Base-by-base conservation (phyloP, 768 basidiomycete genomes). In the Leccinum boreale region DNA sequence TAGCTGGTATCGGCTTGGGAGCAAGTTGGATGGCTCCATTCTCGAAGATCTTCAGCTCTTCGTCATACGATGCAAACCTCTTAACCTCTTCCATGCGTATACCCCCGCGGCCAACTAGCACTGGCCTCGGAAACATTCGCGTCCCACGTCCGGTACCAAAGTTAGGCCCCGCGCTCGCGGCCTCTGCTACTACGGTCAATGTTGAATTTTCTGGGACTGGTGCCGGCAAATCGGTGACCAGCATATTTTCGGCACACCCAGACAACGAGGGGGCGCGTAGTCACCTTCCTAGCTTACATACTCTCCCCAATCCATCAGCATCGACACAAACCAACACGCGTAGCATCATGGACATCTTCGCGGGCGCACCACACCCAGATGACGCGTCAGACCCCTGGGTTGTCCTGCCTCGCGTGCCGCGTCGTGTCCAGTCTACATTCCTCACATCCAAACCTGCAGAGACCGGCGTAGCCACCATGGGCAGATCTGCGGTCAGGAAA, bases 121-220 rank as follows among this genome's bases (percentile, higher is more conserved):
- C 67, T 33, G 69, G 63, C n/a, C 60, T 58, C 23, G 65, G 58
- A 23, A 63, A 52, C 44, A 54, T 53, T 4, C 70, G 69, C 0
- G 58, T 66, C n/a, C 67, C 74, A n/a, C 80, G 84, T 26, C 72
- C 83, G 6, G 87, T 85, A 23, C 91, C 89, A 2, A 98, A 98
- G 70, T 80, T 89, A 26, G 83, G 84, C 1, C 89, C 95, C 2
- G 92, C 91, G 11, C 82, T 94, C 29, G 86, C 89, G 11, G 92
- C 97, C 10, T 92, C 91, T 21, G 79, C 90, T 2, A 95, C 91
- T 50, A 94, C 93, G 2, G 95, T 98, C 64, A 97, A 94, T 58
- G 96, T 99, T 56, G 95, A 97, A 77, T 98, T 98, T 73, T 90
- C 86, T 3, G 88, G 90, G 4, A 74, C 82, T 2, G 89, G 84